Base-by-base conservation (phyloP, 2,329 filamentous ascomycete genomes). In the Lachnellula hyalina region DNA sequence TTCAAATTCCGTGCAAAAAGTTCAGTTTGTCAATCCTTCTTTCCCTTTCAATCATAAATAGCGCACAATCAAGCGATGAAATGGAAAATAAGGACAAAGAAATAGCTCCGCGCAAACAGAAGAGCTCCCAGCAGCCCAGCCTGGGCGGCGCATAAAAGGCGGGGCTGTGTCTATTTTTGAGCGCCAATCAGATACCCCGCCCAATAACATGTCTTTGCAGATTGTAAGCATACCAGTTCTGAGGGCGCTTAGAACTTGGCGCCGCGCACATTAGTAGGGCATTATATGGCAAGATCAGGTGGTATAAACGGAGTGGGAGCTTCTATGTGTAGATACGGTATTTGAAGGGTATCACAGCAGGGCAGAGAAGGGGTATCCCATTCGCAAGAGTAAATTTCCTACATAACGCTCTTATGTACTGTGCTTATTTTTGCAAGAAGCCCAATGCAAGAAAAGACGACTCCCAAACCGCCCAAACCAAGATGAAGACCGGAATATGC, bases 141-240 rank as follows among this genome's bases (percentile, higher is more conserved):
- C n/a, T 11, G 47, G 40, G 23, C 21, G 23, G 35, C 28, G 23
- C 44, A 4, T 14, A 34, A 54, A 54, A 47, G 49, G 56, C 54
- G 59, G 58, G 59, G 57, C 61, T 61, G 63, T 58, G 56, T 61
- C 63, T 66, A 66, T 65, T 63, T 53, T 59, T 49, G 41, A 60
- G 52, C 41, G 42, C 53, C 49, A 56, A 60, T 57, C 38, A 49
- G 32, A 36, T 36, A 23, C 25, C 54, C 25, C 50, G 35, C 48
- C 59, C 62, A 63, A 63, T 62, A 49, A 51, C 47, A 52, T 25
- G 12, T 25, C 19, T 17, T 46, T 54, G 21, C 12, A 17, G 9
- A 11, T 34, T 36, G 45, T 21, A 56, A 49, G 51, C 53, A 11
- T 4, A 32, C 28, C 4, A 9, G 28, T 32, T 32, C 28, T 11